Conservation (phyloP, 805 yeast species). For the Phaffomyces thermotolerans region DNA sequence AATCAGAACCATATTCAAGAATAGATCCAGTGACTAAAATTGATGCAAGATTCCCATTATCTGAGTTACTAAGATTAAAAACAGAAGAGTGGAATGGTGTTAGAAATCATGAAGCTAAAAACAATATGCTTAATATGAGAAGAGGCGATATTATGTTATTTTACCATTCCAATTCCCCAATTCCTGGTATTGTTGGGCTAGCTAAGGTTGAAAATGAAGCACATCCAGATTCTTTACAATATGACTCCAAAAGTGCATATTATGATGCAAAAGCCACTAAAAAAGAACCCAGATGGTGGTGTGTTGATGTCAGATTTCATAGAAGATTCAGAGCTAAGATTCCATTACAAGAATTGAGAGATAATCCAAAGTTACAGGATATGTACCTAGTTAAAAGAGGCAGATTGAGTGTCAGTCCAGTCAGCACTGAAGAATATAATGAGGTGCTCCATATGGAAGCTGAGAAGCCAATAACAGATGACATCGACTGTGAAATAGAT, state of each 20-base stretch:
- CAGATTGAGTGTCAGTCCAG: conserved; percentile 46
- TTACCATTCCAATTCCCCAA: conserved; percentile 48
- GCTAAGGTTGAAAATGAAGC: conserved; percentile 30
- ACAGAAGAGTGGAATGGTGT: conserved; percentile 55
- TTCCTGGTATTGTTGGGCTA: conserved; percentile 50
- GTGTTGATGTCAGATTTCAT: conserved; percentile 41
- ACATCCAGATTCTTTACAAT: conserved; percentile 34
- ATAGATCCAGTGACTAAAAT: conserved; percentile 39
- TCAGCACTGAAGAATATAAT: conserved; percentile 35
- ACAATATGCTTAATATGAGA: conserved; percentile 41
- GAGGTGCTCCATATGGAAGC: conserved; percentile 31
- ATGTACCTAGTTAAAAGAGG: conserved; percentile 42
- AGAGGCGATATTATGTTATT: conserved; percentile 41
- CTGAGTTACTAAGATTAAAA: conserved; percentile 32
- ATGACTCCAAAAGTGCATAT: conserved; percentile 36
- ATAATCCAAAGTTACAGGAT: conserved; percentile 27
- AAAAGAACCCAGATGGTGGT: conserved; percentile 48
- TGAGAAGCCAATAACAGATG: conserved; percentile 20
- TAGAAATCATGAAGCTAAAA: conserved; percentile 50
- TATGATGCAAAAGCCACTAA: conserved; percentile 39
- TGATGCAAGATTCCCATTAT: conserved; percentile 43
- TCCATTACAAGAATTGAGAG: conserved; percentile 33
- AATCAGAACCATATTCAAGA: conserved; percentile 47
- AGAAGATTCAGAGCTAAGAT: conserved; percentile 38
- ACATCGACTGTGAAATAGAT: conserved; percentile 28